Base-by-base conservation (phyloP, 2,329 filamentous ascomycete species). In the Nakataea oryzae region DNA sequence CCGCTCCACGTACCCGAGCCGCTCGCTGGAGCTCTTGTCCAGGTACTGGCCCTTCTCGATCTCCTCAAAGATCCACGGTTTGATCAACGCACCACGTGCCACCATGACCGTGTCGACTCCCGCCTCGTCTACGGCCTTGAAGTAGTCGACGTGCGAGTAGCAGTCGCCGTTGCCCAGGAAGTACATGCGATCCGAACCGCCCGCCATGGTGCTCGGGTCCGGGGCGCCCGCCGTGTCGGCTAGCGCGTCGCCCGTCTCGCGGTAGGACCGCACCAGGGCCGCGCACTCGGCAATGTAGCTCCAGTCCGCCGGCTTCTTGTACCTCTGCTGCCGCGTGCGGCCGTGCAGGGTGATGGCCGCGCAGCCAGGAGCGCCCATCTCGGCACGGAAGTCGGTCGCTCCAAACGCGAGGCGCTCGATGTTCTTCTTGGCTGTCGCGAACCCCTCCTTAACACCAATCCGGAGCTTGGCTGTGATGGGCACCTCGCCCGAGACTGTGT, bases 41-140 rank as follows among this genome's bases (percentile, higher is more conserved):
- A 99, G 84, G 72, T 97, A 97, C 75, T 97, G 95, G 6, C 90
- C 89, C 65, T 86, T 84, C 67, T 90, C 85, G 62, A 99, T 97
- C 75, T 99, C 95, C 74, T 99, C 95, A 71, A 97, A 99, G 65
- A 99, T 81, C 95, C 95, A 99, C 0, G 95, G 95, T 77, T 99
- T 99, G 76, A 97, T 91, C 63, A 99, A 83, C 12, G 95, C 95
- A 62, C 95, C 95, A 64, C 95, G 90, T n/a, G 88, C 95, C 64
- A 97, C 86, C 95, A 99, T 97, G 71, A 96, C 90, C n/a, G 86
- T 86, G 76, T 97, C 93, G 57, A 97, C 92, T 58, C 85, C 84
- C 47, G 90, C 83, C 63, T 93, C 83, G 58, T 88, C 81, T 54
- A 97, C 79, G 70, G 95, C 87, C 63, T 86, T 78, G 65, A 86